These are phyloP conservation scores for Entomortierella lignicola DNA, from an alignment of 192 early-diverging fungal species.

Conservation along the genomic window DNA sequence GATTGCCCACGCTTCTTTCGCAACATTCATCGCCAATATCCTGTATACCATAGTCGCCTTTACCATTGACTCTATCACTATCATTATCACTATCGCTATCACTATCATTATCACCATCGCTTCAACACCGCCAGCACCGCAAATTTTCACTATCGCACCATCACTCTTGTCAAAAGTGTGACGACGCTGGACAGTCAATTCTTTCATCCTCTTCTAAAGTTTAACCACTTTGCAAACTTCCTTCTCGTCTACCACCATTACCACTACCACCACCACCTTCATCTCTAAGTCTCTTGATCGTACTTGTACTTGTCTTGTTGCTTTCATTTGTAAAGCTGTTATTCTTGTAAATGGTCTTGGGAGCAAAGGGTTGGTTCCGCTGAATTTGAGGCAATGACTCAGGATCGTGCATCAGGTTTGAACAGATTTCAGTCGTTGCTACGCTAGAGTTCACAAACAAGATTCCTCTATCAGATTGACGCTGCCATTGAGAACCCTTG, in stretches of 20 bases:
- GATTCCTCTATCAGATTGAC: slow-evolving; percentile 33
- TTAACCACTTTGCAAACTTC: slow-evolving; percentile 1
- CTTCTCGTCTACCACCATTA: background rate
- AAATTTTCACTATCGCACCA: background rate
- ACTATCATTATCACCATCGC: background rate
- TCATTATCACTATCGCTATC: background rate
- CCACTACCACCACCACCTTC: background rate
- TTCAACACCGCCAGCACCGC: background rate
- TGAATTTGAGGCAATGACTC: background rate
- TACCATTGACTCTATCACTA: too few species aligned
- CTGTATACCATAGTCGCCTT: too few species aligned
- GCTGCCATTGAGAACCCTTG: slow-evolving; percentile 3
- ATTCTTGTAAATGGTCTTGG: background rate
- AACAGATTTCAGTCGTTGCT: slow-evolving; percentile 21
- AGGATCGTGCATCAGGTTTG: slow-evolving; percentile 18
- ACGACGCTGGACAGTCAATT: slow-evolving; percentile 21
- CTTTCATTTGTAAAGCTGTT: background rate
- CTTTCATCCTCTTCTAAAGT: background rate
- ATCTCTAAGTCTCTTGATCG: background rate
- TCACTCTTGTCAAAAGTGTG: slow-evolving; percentile 13
- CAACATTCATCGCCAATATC: background rate
- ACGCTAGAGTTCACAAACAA: slow-evolving; percentile 30
- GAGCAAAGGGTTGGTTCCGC: background rate
- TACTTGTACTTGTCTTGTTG: slow-evolving; percentile 18
- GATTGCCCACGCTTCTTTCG: background rate